Evolutionary conservation across 208 protist genomes (phyloP).

Genomic region (Acanthamoeba lenticulata): DNA sequence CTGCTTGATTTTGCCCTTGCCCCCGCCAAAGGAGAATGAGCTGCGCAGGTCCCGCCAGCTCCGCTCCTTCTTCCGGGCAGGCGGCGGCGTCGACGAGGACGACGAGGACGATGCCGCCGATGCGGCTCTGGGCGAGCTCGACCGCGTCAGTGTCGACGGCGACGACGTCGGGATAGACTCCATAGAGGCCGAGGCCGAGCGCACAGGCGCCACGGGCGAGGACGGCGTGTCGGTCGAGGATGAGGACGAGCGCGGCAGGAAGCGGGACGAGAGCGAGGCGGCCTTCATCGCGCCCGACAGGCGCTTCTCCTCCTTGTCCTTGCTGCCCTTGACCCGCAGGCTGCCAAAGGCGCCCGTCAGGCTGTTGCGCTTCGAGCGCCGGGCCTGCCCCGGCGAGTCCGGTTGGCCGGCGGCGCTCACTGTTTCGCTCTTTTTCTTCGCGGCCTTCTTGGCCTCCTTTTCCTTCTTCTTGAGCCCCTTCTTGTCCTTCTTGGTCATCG

Average conservation of each 20-base stretch:
- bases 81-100: neutral
- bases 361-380: conserved; percentile 10
- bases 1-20: neutral
- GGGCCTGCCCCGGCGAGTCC: no score
- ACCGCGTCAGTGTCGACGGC: neutral
- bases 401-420: neutral
- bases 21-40: neutral
- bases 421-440: neutral
- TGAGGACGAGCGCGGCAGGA: neutral
- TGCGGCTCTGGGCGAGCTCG: neutral
- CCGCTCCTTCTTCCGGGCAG: neutral
- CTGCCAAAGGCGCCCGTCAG: neutral
- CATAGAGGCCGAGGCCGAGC: no score
- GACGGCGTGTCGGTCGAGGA: neutral
- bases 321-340: neutral
- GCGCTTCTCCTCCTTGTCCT: neutral
- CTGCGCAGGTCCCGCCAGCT: conserved; percentile 42
- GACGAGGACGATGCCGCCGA: neutral
- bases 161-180: no score
- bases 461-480: neutral
- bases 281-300: neutral
- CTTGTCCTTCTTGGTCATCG: neutral
- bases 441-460: neutral
- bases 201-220: neutral
- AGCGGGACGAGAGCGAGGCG: conserved; percentile 9